Base-by-base conservation (phyloP, 2,329 filamentous ascomycete species). In the Pseudogymnoascus sp. region DNA sequence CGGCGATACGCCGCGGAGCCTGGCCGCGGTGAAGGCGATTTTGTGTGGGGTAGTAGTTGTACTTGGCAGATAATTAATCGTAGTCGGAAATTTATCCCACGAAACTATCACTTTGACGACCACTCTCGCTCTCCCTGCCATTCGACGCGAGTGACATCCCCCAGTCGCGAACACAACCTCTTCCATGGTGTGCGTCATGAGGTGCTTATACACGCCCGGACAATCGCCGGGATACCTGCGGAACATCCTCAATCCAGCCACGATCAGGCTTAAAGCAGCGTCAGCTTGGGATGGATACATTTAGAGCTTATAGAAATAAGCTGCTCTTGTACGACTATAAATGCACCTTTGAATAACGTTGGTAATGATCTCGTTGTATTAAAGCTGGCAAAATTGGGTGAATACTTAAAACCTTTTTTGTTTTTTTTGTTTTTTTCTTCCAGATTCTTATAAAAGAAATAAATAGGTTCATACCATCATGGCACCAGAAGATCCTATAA, bases 401-500 rank as follows among this genome's bases (percentile, higher is more conserved):
- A 18, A 25, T 3, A 35, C 9, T 35, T 35, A 8, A 35, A 35
- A 35, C 8, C 32, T 35, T 12, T 12, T 35, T 35, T 35, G 7
- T 28, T 34, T 34, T 28, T 35, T 12, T n/a, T n/a, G n/a, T n/a
- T n/a, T n/a, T n/a, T n/a, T n/a, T n/a, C n/a, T n/a, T n/a, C n/a
- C 30, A 34, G 22, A 11, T 18, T 9, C 54, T 22, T 18, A 37
- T 35, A 39, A 18, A 6, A 18, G 32, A 35, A 35, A 35, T 35
- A 18, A 35, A 8, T 18, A n/a, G 28, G 8, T 39, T 35, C 22
- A 28, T 14, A 39, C 30, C 37, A 25, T 43, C 16, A 59, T 59
- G 58, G 58, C 58, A 20, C 20, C 58, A 20, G 16, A 43, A 39
- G 58, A 59, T 43, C 58, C 58, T 12, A 18, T 59, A 38, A 22